Evolutionary conservation across 768 basidiomycete species (phyloP), one percentile per base, ranked within the genome.

Genomic region (Kwoniella shandongensis): DNA sequence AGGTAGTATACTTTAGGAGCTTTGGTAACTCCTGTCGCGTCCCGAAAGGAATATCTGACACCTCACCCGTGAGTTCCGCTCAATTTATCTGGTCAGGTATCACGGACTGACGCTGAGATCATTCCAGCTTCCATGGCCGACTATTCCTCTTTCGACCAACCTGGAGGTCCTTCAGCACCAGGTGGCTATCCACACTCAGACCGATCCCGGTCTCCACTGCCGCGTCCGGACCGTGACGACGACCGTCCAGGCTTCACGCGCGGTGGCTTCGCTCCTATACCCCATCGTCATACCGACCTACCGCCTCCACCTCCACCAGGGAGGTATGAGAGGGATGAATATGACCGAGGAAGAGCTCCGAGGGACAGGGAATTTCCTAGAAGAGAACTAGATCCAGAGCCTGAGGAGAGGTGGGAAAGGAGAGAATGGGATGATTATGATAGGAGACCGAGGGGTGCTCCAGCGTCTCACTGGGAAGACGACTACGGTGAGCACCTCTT

Each of bases 251-350:
- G 67, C 12, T 70, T 70, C 55, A 59, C 60, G 17, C 30, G 68
- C 38, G 59, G 59, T 35, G 68, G 68, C 36, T 72, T 72, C 41
- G 65, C 65, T 13, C 68, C 70, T 18, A 59, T 72, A 20, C 70
- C 68, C 27, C 60, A 65, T 32, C 51, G 68, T 38, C 70, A 69
- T 49, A 48, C 64, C 1, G 63, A 61, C 15, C 40, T 63, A 13
- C 52, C 62, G 39, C 59, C 61, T 30, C 47, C 44, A 23, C 51
- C 55, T 25, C 46, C 47, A 39, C 62, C 50, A 18, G 26, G 54
- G 23, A 45, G 53, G 44, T 48, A 49, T 27, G 65, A 56, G 25
- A 50, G 53, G 50, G 65, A 55, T 22, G 55, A 52, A 20, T 40
- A 48, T 11, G 61, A 59, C 32, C 44, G 58, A 49, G 51, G 63